Evolutionary conservation across 441 rosid genomes (phyloP).

Genomic region (Brassica hybrid): DNA sequence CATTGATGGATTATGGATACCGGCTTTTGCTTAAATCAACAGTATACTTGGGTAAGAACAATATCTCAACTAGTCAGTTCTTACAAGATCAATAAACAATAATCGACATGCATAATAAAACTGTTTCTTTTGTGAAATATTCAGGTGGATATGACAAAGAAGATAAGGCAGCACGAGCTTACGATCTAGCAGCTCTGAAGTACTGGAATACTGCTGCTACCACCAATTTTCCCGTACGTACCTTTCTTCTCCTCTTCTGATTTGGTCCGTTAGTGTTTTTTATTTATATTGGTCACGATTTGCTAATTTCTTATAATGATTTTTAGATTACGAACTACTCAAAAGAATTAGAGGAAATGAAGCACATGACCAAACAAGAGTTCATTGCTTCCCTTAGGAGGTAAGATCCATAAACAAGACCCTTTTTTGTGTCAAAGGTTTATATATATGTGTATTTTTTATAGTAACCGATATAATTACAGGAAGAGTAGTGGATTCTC

Average conservation of each 20-base stretch:
- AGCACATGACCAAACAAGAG: constrained; percentile 86
- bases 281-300: neutral
- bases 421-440: neutral
- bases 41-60: constrained; percentile 44
- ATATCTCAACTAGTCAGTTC: neutral
- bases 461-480: constrained; percentile 19
- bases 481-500: constrained; percentile 99
- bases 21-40: too few species aligned
- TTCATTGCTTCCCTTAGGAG: constrained; percentile 92
- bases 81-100: neutral
- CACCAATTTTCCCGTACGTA: constrained; percentile 78
- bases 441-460: neutral
- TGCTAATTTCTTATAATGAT: neutral
- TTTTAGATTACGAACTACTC: constrained; percentile 66
- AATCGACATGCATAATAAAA: neutral
- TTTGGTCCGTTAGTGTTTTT: neutral
- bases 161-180: constrained; percentile 95
- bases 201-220: constrained; percentile 94
- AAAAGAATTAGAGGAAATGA: constrained; percentile 89
- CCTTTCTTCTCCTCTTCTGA: neutral
- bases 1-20: too few species aligned
- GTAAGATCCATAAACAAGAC: constrained; percentile 35
- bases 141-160: constrained; percentile 97
- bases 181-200: constrained; percentile 92
- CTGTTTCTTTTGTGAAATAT: neutral